Conservation (phyloP, 2,329 filamentous ascomycete species). For the Thelonectria blattea region DNA sequence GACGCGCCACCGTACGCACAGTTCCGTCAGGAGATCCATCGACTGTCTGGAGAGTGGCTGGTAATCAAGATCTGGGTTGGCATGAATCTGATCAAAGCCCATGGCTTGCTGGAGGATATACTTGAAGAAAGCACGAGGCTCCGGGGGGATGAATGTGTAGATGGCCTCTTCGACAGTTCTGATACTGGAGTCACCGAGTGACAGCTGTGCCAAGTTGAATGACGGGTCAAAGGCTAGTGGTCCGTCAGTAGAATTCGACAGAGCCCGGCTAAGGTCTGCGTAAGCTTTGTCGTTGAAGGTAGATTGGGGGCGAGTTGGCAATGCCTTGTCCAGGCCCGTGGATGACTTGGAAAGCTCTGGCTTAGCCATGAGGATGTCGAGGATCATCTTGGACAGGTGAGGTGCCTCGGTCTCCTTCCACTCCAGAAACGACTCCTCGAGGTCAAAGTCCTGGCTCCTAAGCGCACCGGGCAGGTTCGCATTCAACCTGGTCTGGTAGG, state of each 20-base stretch:
- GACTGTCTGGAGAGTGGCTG: conserved; percentile 76
- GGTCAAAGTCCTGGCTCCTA: conserved; percentile 84
- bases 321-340: conserved; percentile 62
- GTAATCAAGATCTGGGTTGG: conserved; percentile 55
- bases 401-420: conserved; percentile 93
- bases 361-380: conserved; percentile 84
- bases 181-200: conserved; percentile 61
- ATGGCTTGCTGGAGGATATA: conserved; percentile 81
- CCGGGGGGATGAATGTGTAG: conserved; percentile 89
- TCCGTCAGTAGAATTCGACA: conserved; percentile 53
- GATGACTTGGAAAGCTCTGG: conserved; percentile 84
- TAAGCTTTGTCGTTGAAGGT: conserved; percentile 59
- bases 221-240: conserved; percentile 66
- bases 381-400: conserved; percentile 90
- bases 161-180: conserved; percentile 66
- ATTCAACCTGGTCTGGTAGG: conserved; percentile 88
- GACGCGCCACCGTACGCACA: conserved; percentile 87
- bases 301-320: conserved; percentile 58
- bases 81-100: conserved; percentile 65
- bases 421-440: conserved; percentile 83
- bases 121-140: conserved; percentile 83
- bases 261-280: conserved; percentile 58
- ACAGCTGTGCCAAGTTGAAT: conserved; percentile 70
- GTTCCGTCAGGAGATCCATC: conserved; percentile 81
- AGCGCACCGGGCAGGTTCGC: conserved; percentile 79